Evolutionary conservation across 2,329 filamentous ascomycete genomes (phyloP).

Genomic region (Cyphellophora attinorum): DNA sequence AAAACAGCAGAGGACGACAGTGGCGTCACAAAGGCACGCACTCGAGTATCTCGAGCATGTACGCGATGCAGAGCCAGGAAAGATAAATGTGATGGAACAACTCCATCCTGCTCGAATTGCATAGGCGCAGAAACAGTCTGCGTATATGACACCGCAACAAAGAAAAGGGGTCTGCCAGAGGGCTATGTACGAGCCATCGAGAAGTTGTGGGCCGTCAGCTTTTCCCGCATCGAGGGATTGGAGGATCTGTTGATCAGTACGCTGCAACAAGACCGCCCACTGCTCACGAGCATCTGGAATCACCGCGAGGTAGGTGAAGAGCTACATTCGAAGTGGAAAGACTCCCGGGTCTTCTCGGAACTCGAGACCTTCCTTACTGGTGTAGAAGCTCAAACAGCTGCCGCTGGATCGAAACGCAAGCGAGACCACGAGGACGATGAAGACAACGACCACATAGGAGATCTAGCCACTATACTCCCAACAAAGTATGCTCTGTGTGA

Average conservation of each 20-base stretch:
- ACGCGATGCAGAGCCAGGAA: constrained; percentile 31
- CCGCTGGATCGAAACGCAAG: constrained; percentile 23
- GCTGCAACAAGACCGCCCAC: constrained; percentile 24
- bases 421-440: constrained; percentile 22
- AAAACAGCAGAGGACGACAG: constrained; percentile 31
- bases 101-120: constrained; percentile 34
- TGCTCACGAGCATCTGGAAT: constrained; percentile 29
- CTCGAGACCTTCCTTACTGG: constrained; percentile 32
- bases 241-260: constrained; percentile 31
- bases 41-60: constrained; percentile 37
- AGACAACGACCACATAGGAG: not conserved
- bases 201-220: constrained; percentile 35
- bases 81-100: constrained; percentile 33
- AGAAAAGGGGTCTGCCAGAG: constrained; percentile 36
- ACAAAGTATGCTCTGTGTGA: not conserved
- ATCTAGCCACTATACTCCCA: not conserved
- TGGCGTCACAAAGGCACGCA: constrained; percentile 27
- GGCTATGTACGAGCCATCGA: constrained; percentile 37
- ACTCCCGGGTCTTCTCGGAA: constrained; percentile 27
- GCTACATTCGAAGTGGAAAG: constrained; percentile 35
- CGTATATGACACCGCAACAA: constrained; percentile 33
- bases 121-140: constrained; percentile 25
- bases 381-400: constrained; percentile 18
- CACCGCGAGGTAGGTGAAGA: constrained; percentile 31
- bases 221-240: constrained; percentile 34